These are phyloP conservation scores for Trichoderma sp. DNA, from an alignment of 2,329 filamentous ascomycete genomes.

Conservation along the genomic window DNA sequence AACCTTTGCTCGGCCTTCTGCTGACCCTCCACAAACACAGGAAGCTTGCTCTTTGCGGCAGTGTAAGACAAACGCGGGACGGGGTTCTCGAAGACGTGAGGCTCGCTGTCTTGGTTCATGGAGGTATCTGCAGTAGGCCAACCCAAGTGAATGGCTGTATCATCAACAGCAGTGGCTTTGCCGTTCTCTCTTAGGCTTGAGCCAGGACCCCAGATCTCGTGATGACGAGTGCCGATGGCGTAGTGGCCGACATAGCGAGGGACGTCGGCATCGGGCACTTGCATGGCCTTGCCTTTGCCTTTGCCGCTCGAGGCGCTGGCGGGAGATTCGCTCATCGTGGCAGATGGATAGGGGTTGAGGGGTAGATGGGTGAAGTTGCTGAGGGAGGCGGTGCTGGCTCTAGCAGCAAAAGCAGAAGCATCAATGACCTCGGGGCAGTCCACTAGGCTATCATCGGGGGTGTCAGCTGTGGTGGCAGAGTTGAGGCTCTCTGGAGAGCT, in stretches of 20 bases:
- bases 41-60: background rate
- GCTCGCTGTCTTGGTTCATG: background rate
- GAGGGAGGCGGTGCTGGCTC: background rate
- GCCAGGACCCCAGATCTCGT: constrained; percentile 10
- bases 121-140: background rate
- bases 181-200: background rate
- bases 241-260: background rate
- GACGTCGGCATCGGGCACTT: background rate
- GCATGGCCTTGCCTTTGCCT: background rate
- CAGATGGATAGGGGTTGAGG: background rate
- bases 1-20: background rate
- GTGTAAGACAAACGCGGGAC: background rate
- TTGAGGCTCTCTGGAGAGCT: constrained; percentile 18
- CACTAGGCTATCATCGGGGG: constrained; percentile 5
- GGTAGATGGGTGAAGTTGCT: constrained; percentile 1
- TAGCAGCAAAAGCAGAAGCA: background rate
- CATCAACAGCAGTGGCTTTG: background rate
- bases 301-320: background rate
- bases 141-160: background rate
- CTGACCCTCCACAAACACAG: background rate
- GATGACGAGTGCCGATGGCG: background rate
- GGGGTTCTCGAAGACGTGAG: background rate
- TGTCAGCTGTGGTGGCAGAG: background rate
- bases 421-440: background rate
- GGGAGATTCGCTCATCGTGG: background rate